phyloP scores from a whole-genome alignment of 441 rosid species.

The Bocquillonia castaneifolia region DNA sequence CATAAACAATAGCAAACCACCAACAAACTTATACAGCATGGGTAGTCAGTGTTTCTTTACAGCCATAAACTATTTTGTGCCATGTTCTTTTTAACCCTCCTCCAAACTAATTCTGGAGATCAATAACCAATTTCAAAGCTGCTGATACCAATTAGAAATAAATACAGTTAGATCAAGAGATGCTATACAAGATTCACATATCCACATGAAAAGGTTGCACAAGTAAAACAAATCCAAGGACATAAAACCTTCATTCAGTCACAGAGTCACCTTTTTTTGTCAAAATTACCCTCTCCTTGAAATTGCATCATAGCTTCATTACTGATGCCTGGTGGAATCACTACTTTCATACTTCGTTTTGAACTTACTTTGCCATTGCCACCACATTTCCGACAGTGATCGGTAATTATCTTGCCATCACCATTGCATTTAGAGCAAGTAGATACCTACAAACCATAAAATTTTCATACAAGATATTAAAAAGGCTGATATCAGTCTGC shows the following conservation, averaged over 20 bases:
- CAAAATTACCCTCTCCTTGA: constrained; percentile 65
- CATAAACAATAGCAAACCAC: background rate
- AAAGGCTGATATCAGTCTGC: no score
- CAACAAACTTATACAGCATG: background rate
- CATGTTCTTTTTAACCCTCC: background rate
- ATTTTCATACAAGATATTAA: constrained; percentile 19
- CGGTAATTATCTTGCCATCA: constrained; percentile 75
- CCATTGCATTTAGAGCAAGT: constrained; percentile 78
- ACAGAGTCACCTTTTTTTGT: constrained; percentile 45
- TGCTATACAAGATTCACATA: background rate
- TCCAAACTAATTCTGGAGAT: background rate
- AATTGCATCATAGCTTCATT: constrained; percentile 69
- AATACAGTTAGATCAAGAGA: background rate
- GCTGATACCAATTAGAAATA: background rate
- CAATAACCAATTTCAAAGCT: background rate
- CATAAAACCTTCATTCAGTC: constrained; percentile 11
- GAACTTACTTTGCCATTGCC: constrained; percentile 64
- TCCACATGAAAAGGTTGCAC: background rate
- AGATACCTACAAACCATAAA: constrained; percentile 56
- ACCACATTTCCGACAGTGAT: constrained; percentile 54
- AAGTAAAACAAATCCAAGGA: background rate
- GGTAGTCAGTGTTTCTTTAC: background rate
- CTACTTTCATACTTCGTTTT: constrained; percentile 47
- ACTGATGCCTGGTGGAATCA: constrained; percentile 78
- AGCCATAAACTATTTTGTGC: background rate